Conservation (phyloP, 257 asterid genomes). For the Primulina eburnea region DNA sequence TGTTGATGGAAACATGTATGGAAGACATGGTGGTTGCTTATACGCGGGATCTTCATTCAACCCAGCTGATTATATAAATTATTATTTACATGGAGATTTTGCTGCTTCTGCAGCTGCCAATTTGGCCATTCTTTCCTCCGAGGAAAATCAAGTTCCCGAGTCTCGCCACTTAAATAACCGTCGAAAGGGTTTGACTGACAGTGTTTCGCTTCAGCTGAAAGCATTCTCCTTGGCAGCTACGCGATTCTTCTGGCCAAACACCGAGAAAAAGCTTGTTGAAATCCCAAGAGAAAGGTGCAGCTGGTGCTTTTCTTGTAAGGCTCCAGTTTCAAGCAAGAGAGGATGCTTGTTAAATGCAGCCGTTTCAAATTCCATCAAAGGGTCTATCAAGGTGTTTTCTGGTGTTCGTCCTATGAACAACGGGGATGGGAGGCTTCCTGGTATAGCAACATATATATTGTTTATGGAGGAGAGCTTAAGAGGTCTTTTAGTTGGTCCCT, state of each 20-base stretch:
- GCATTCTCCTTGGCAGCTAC: conserved; percentile 67
- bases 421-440: conserved; percentile 57
- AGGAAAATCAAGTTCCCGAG: conserved; percentile 48
- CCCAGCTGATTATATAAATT: conserved; percentile 52
- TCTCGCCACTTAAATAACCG: conserved; percentile 44
- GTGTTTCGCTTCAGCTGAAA: conserved; percentile 57
- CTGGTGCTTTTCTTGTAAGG: conserved; percentile 84
- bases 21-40: conserved; percentile 24
- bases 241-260: conserved; percentile 83
- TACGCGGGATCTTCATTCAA: conserved; percentile 72
- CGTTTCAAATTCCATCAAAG: conserved; percentile 68
- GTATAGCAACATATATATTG: conserved; percentile 56
- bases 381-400: conserved; percentile 53
- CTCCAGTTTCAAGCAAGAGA: conserved; percentile 60
- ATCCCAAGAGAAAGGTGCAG: conserved; percentile 88
- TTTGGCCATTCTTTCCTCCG: conserved; percentile 63
- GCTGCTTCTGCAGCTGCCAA: conserved; percentile 88
- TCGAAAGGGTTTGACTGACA: conserved; percentile 51
- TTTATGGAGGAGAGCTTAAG: conserved; percentile 79
- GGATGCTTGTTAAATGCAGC: conserved; percentile 85
- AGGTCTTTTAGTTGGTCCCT: conserved; percentile 67
- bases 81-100: conserved; percentile 79
- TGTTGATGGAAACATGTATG: conserved; percentile 28
- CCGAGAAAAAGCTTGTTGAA: conserved; percentile 69
- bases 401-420: conserved; percentile 53